These are phyloP conservation scores for Carallia pectinifolia DNA, from an alignment of 345 rosid species.

Conservation along the genomic window DNA sequence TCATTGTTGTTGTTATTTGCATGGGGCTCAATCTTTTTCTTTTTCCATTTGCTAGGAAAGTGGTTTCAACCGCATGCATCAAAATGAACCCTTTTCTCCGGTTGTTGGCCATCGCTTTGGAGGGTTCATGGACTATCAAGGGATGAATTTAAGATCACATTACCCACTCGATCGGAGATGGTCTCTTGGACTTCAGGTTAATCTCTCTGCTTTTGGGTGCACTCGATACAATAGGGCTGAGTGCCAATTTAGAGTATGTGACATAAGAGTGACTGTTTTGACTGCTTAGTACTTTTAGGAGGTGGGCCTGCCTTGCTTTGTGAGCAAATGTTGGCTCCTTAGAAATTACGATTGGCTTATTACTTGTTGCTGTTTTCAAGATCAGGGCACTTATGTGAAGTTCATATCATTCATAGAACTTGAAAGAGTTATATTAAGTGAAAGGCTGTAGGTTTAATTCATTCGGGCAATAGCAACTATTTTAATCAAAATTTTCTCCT, in stretches of 20 bases:
- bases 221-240: not conserved
- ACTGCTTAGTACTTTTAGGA: not conserved
- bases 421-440: not conserved
- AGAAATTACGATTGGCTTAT: not conserved
- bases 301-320: not conserved
- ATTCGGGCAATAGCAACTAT: not conserved
- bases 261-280: not conserved
- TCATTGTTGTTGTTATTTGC: not conserved
- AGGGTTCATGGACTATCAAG: slow-evolving; percentile 79
- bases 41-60: slow-evolving; percentile 48
- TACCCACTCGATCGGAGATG: slow-evolving; percentile 70
- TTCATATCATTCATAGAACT: not conserved
- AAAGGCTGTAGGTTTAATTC: not conserved
- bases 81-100: slow-evolving; percentile 55
- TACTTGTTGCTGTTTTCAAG: not conserved
- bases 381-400: not conserved
- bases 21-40: not conserved
- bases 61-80: slow-evolving; percentile 62
- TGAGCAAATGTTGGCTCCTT: not conserved
- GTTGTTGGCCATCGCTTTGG: slow-evolving; percentile 57
- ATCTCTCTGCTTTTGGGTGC: slow-evolving; percentile 11
- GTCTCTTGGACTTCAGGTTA: slow-evolving; percentile 97
- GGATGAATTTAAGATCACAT: slow-evolving; percentile 59
- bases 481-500: slow-evolving; percentile 5
- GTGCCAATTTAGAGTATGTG: slow-evolving; percentile 1